Conservation (phyloP, 2,329 filamentous ascomycete genomes). For the Fusarium nanum region DNA sequence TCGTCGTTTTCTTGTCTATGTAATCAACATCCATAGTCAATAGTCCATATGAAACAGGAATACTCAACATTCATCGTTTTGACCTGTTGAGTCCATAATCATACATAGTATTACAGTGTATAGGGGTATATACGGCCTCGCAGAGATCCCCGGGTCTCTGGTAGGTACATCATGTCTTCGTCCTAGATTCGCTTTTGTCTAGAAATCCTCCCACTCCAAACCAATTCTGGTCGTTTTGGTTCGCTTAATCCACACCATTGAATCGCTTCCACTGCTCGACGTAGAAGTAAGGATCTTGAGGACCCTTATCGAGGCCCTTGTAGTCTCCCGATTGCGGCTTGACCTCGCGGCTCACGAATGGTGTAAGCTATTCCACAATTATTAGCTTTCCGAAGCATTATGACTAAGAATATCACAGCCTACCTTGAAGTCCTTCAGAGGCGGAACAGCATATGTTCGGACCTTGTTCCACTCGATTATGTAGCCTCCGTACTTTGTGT, state of each 20-base stretch:
- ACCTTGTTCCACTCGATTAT: slow-evolving; percentile 87
- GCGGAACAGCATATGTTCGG: slow-evolving; percentile 87
- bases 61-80: slow-evolving; percentile 27
- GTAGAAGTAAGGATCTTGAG: slow-evolving; percentile 71
- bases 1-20: slow-evolving; percentile 21
- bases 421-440: slow-evolving; percentile 79
- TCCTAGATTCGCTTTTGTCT: slow-evolving; percentile 9
- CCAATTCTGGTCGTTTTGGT: not conserved
- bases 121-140: slow-evolving; percentile 48
- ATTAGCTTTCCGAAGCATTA: slow-evolving; percentile 27
- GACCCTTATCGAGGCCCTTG: slow-evolving; percentile 63
- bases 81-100: slow-evolving; percentile 40
- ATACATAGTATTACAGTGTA: slow-evolving; percentile 49
- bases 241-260: slow-evolving; percentile 68
- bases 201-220: not conserved
- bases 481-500: slow-evolving; percentile 87
- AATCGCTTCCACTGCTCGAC: slow-evolving; percentile 74
- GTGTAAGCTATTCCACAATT: slow-evolving; percentile 71
- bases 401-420: slow-evolving; percentile 28
- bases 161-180: slow-evolving; percentile 6
- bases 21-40: slow-evolving; percentile 17
- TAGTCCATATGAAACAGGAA: slow-evolving; percentile 1
- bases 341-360: slow-evolving; percentile 77
- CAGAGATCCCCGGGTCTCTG: slow-evolving; percentile 36
- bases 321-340: slow-evolving; percentile 65